Base-by-base conservation (phyloP, 2,329 filamentous ascomycete genomes). In the Paecilomyces dactylethromorphus region DNA sequence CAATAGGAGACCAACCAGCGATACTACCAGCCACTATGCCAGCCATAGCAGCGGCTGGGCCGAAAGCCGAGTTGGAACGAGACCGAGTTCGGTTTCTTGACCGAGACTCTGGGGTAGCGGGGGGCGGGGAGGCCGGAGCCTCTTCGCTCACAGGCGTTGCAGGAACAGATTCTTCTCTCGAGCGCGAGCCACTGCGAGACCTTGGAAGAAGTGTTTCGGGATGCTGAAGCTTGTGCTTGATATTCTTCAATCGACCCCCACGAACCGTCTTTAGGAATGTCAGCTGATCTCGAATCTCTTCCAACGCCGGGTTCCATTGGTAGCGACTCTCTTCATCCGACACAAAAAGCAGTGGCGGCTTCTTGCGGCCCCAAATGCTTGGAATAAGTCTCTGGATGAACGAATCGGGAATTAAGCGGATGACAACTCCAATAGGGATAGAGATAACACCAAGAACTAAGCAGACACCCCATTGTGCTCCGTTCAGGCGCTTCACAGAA, bases 401-500 rank as follows among this genome's bases (percentile, higher is more conserved):
- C 56, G 82, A 81, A 65, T 87, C 83, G 0, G 84, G 84, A 39
- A 87, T 80, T n/a, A 85, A 70, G 51, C 84, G 81, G 22, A 86
- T 80, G 53, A 87, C 76, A 18, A 85, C 74, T 53, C 80, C 84
- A n/a, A 90, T 76, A 0, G 87, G 87, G n/a, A 91, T 75, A 0
- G 87, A 87, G 12, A 91, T 68, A 21, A 83, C 76, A 29, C 88
- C 88, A 29, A 91, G 81, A 0, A 90, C 79, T 58, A 91, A 78
- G 32, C 86, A 89, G 74, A 87, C 85, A 6, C 79, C 87, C 88
- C 88, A 91, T 62, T 90, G 85, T 5, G 80, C 73, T 22, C 84
- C 86, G n/a, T 82, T 82, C 57, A 90, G 78, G 0, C 79, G 80
- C 7, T 74, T 75, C 1, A 87, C 85, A 11, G 84, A 82, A 68